These are phyloP conservation scores for Floccularia luteovirens DNA, from an alignment of 768 basidiomycete genomes.

Conservation along the genomic window DNA sequence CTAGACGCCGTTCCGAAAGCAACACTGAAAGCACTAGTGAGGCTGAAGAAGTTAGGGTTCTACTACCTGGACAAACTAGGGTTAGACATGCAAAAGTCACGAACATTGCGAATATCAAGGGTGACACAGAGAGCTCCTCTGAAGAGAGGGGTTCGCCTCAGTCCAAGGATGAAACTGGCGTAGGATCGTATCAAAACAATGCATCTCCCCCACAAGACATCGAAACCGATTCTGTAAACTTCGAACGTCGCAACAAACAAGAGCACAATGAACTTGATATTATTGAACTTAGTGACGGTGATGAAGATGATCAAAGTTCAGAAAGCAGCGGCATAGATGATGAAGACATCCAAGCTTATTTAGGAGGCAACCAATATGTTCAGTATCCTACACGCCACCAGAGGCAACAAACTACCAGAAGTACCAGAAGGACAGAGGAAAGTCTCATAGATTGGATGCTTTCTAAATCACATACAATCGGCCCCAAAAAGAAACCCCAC, in stretches of 20 bases:
- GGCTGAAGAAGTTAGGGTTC: constrained; percentile 23
- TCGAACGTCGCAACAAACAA: too few relatives aligned
- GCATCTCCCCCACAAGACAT: too few relatives aligned
- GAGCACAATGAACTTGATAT: too few relatives aligned
- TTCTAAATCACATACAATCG: constrained; percentile 28
- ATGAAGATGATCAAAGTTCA: too few relatives aligned
- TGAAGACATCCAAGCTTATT: constrained; percentile 23
- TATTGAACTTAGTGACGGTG: too few relatives aligned
- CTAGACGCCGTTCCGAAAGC: constrained; percentile 6
- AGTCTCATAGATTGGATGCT: constrained; percentile 70
- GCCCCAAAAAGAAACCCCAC: constrained; percentile 11
- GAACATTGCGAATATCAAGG: constrained; percentile 36
- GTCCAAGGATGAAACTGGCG: too few relatives aligned
- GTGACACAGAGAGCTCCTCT: constrained; percentile 59
- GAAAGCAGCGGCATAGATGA: constrained; percentile 14
- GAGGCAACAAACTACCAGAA: too few relatives aligned
- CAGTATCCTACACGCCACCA: too few relatives aligned
- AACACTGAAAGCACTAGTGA: constrained; percentile 4
- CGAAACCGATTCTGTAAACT: too few relatives aligned
- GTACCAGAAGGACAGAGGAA: constrained; percentile 30
- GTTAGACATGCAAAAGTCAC: constrained; percentile 21
- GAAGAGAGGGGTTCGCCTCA: constrained; percentile 6
- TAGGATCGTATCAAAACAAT: too few relatives aligned
- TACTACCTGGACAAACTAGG: constrained; percentile 47
- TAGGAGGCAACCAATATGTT: too few relatives aligned